Percentiles rank a stretch among this genome's conserved stretches.
phyloP scores from a whole-genome alignment of 2,329 filamentous ascomycete species.

The Madurella fahalii region DNA sequence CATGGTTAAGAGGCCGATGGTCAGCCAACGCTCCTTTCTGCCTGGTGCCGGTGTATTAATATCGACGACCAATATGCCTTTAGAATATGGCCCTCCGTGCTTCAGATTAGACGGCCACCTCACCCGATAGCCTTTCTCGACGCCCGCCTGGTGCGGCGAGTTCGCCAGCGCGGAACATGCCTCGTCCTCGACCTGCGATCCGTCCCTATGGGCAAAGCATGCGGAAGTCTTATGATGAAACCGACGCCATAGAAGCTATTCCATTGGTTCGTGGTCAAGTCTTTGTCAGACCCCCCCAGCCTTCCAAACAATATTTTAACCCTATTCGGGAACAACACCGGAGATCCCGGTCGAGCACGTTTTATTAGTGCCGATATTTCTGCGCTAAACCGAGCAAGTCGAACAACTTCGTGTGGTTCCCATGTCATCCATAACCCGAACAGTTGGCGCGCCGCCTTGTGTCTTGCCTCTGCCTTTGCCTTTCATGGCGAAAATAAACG shows the following conservation, averaged over 20 bases:
- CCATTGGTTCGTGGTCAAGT: not conserved
- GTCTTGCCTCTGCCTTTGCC: constrained; percentile 1
- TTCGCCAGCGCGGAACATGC: not conserved
- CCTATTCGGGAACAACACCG: not conserved
- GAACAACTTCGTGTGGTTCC: not conserved
- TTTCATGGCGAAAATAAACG: not conserved
- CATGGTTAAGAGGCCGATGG: not conserved
- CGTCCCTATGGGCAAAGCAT: not conserved
- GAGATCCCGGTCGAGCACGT: not conserved
- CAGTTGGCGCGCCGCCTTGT: not conserved
- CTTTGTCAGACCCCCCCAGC: not conserved
- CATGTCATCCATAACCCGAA: not conserved
- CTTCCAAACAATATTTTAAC: not conserved
- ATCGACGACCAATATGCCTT: not conserved
- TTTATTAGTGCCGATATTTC: not conserved
- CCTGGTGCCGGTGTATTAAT: not conserved
- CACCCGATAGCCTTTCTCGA: not conserved
- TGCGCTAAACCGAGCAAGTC: not conserved
- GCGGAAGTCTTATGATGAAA: not conserved
- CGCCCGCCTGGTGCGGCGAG: not conserved
- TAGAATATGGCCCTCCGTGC: not conserved
- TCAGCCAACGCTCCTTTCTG: not conserved
- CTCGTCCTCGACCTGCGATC: not conserved
- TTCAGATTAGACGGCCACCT: not conserved
- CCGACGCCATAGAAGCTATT: not conserved